Evolutionary conservation across 2,329 filamentous ascomycete genomes (phyloP), one percentile per base, ranked within the genome.

Genomic region (Cryphonectria parasitica): DNA sequence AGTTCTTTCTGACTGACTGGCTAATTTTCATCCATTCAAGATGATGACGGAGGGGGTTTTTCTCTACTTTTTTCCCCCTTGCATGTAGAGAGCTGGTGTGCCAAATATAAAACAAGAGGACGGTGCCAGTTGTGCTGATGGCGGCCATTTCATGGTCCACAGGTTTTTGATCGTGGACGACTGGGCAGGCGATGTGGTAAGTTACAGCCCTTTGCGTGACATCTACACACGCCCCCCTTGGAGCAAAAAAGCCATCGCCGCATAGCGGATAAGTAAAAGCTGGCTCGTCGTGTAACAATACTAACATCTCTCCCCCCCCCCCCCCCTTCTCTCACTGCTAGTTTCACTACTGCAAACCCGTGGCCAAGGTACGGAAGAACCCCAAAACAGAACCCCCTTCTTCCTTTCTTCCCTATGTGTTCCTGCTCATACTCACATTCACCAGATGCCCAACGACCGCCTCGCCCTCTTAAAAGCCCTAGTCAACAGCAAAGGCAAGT

Each of bases 291-390:
- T 43, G 28, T 39, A 13, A 39, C 28, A n/a, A 34, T 68, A 61
- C 62, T 72, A 34, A 72, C 45, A 19, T 43, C 7, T n/a, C 45
- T 28, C 2, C 13, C 5, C 4, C 15, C n/a, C 25, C 22, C 15
- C 4, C 39, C 28, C 2, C 13, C 2, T 3, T 25, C 25, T 22
- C 45, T 15, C 4, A 19, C 49, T 17, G 41, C 41, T 88, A 90
- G 15, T 89, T 91, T 79, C 88, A 85, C 78, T 93, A 91, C 83
- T 93, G 91, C 83, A 93, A 93, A 78, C 90, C 90, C 6, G 88
- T 88, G 65, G 83, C 85, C 56, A 87, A 87, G 81, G 87, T 88
- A 67, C 28, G 64, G 5, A 39, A 56, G 6, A 22, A 22, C 7
- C 7, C 10, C 34, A 4, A 28, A 17, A 8, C 34, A 8, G 17